phyloP scores from a whole-genome alignment of 257 asterid species.

The Ehretia macrophylla region DNA sequence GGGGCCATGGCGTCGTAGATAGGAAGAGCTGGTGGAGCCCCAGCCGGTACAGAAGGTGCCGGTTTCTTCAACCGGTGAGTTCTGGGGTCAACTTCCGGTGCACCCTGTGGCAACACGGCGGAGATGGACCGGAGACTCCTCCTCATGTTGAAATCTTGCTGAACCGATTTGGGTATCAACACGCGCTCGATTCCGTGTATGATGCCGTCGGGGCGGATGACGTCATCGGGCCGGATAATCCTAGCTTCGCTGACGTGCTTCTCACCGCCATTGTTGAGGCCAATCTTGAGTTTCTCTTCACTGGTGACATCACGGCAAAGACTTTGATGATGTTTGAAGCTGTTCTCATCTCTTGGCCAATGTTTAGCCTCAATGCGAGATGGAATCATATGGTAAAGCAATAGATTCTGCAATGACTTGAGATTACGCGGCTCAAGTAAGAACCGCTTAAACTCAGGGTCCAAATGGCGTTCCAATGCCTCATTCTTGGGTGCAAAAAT shows the following conservation, averaged over 20 bases:
- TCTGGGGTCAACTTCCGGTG: slow-evolving; percentile 89
- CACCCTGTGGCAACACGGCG: slow-evolving; percentile 77
- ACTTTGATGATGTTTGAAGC: slow-evolving; percentile 28
- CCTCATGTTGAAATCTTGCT: slow-evolving; percentile 71
- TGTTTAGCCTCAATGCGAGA: slow-evolving; percentile 51
- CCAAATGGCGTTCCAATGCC: slow-evolving; percentile 78
- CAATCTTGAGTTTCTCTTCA: slow-evolving; percentile 34
- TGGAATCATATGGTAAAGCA: slow-evolving; percentile 83
- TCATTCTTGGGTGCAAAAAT: slow-evolving; percentile 86
- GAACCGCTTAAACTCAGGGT: slow-evolving; percentile 86
- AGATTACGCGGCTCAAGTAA: slow-evolving; percentile 79
- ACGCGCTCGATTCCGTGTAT: slow-evolving; percentile 90
- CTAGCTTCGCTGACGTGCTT: slow-evolving; percentile 37
- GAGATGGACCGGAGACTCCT: slow-evolving; percentile 65
- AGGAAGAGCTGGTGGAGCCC: slow-evolving; percentile 66
- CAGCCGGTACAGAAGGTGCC: slow-evolving; percentile 46
- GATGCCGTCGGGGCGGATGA: slow-evolving; percentile 84
- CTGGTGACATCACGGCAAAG: slow-evolving; percentile 44
- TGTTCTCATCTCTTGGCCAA: slow-evolving; percentile 24
- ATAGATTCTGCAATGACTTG: slow-evolving; percentile 63
- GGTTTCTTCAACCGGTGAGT: slow-evolving; percentile 62
- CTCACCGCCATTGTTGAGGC: slow-evolving; percentile 43
- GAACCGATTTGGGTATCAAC: slow-evolving; percentile 74
- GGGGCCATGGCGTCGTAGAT: slow-evolving; percentile 78
- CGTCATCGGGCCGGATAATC: slow-evolving; percentile 47